A percentile compares a stretch with the other conserved stretches of the same genome.
phyloP scores from a whole-genome alignment of 2,329 filamentous ascomycete genomes.

The Rhytidhysteron rufulum region DNA sequence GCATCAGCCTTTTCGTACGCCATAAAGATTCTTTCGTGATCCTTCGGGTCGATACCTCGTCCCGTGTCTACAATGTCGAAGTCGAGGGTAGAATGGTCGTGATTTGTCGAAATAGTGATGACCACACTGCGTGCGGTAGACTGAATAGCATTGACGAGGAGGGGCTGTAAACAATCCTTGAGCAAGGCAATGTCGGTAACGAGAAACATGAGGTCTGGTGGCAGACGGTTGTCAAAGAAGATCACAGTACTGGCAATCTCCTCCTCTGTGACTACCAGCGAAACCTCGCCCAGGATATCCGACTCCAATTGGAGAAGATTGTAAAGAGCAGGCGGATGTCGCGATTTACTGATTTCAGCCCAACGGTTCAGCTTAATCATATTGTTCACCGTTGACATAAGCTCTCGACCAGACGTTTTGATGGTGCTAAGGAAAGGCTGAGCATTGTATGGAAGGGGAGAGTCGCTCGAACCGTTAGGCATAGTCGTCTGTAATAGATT shows the following conservation, averaged over 20 bases:
- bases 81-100: constrained; percentile 26
- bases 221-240: constrained; percentile 30
- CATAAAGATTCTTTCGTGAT: constrained; percentile 41
- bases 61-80: constrained; percentile 45
- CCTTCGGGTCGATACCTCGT: constrained; percentile 32
- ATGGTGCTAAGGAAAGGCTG: constrained; percentile 33
- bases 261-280: constrained; percentile 25
- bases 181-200: constrained; percentile 37
- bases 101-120: constrained; percentile 26
- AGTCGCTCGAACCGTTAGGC: not conserved
- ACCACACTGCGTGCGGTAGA: constrained; percentile 35
- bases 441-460: constrained; percentile 12
- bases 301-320: constrained; percentile 30
- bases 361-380: constrained; percentile 43
- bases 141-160: constrained; percentile 43
- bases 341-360: constrained; percentile 28
- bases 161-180: constrained; percentile 41
- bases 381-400: constrained; percentile 45
- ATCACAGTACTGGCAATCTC: constrained; percentile 23
- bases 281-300: constrained; percentile 27
- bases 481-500: constrained; percentile 10
- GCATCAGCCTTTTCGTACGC: constrained; percentile 41
- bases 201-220: constrained; percentile 26
- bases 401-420: constrained; percentile 37
- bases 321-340: constrained; percentile 19